A percentile compares a stretch with the other conserved stretches of the same genome.
These are phyloP conservation scores for Populus alba DNA, from an alignment of 345 rosid genomes.

Conservation along the genomic window DNA sequence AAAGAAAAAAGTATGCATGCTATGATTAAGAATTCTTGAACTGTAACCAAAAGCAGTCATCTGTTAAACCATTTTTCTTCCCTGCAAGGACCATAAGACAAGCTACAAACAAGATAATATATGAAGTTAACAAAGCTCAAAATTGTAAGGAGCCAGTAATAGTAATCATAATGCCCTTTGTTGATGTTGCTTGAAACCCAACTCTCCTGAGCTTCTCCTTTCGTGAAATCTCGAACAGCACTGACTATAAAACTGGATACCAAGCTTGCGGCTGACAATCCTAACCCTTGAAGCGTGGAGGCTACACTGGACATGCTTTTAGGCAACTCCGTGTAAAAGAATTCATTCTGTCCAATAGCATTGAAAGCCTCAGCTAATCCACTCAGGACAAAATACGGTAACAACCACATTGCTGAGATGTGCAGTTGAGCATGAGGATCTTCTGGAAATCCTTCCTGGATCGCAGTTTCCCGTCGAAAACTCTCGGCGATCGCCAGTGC, in stretches of 20 bases:
- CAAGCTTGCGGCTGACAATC: too few species aligned
- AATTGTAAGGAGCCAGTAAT: conserved; percentile 62
- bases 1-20: too few species aligned
- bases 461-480: too few species aligned
- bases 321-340: conserved; percentile 72
- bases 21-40: too few species aligned
- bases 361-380: conserved; percentile 72
- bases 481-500: too few species aligned
- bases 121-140: conserved; percentile 37
- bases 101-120: background rate
- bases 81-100: too few species aligned
- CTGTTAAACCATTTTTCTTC: conserved; percentile 20
- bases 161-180: conserved; percentile 63
- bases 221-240: conserved; percentile 19
- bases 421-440: background rate
- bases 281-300: background rate
- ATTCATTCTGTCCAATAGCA: conserved; percentile 71
- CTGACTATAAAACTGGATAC: too few species aligned
- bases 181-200: conserved; percentile 70
- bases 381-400: conserved; percentile 51
- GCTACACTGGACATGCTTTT: conserved; percentile 78
- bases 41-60: too few species aligned
- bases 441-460: conserved; percentile 42
- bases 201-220: conserved; percentile 43
- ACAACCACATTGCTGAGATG: conserved; percentile 75